Percentiles rank a stretch among this genome's conserved stretches.
Conservation (phyloP, 306 rosid genomes). For the Chamaecrista fasciculata region DNA sequence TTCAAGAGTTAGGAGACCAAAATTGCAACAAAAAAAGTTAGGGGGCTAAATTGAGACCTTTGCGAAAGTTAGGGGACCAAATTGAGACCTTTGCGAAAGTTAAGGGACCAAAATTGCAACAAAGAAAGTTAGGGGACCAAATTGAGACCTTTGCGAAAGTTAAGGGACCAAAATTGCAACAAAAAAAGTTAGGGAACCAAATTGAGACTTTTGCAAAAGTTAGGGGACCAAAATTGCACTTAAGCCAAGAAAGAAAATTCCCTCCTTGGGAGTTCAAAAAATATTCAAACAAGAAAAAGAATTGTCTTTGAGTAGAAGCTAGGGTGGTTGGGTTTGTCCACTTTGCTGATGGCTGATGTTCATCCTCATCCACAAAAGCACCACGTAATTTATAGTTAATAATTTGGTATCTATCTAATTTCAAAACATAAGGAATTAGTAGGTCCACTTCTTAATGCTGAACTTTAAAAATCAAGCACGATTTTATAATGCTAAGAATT, state of each 20-base stretch:
- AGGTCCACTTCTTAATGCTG: constrained; percentile 7
- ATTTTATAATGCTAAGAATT: constrained; percentile 8
- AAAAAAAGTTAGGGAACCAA: no score
- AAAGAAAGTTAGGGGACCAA: no score
- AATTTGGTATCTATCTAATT: not conserved
- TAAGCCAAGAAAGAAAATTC: not conserved
- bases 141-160: no score
- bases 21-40: no score
- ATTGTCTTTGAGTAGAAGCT: not conserved
- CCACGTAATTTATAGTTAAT: not conserved
- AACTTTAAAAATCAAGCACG: not conserved
- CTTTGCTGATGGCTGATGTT: constrained; percentile 26
- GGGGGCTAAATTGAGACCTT: no score
- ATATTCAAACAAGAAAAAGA: not conserved
- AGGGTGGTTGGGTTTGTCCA: constrained; percentile 30
- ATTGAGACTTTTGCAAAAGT: no score
- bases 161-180: no score
- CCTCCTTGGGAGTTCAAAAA: not conserved
- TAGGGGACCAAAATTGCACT: no score
- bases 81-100: no score
- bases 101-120: no score
- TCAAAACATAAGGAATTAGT: not conserved
- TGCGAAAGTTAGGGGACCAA: no score
- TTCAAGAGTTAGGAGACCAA: no score
- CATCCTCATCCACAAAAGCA: constrained; percentile 16